Base-by-base conservation (phyloP, 2,329 filamentous ascomycete species). In the Annulohypoxylon truncatum region DNA sequence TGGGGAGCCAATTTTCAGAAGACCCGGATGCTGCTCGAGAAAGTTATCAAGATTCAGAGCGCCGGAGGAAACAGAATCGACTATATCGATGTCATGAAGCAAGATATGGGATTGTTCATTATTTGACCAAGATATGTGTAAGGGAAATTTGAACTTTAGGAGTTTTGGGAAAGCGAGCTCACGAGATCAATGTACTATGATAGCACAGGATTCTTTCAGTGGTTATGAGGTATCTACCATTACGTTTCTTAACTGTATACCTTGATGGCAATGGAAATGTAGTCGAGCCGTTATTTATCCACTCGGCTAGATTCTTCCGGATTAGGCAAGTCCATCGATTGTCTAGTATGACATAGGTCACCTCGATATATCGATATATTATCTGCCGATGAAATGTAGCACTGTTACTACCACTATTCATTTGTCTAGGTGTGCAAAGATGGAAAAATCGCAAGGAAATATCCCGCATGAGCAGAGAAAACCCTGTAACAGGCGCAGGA, bases 1-100 rank as follows among this genome's bases (percentile, higher is more conserved):
- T 71, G 69, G 69, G 69, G 69, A 13, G 67, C 50, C n/a, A 71
- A 71, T 53, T 69, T 68, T 15, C 60, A 61, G 12, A 71, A 61
- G 44, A 69, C 69, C 6, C 64, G 69, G 18, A 4, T 66, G 15
- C 24, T 71, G 28, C 64, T 71, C 15, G 69, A 71, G 38, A 61
- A 61, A 4, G 44, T 70, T 28, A 66, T 71, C 47, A 67, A 64
- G 28, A 50, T 65, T 22, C 69, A 71, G 40, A 59, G 64, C 15
- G 38, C 44, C 3, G 59, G 66, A 56, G 69, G 69, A 28, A 58
- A 35, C 18, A 57, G 69, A 38, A 47, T 66, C 58, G 67, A 71
- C 42, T 71, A 68, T 31, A 48, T 68, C 10, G 67, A 71, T 28
- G 69, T 68, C 15, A 71, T 71, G 69, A 65, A 61, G 57, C 63